Conservation (phyloP, 305 asterid species). For the Solanum hybrid region DNA sequence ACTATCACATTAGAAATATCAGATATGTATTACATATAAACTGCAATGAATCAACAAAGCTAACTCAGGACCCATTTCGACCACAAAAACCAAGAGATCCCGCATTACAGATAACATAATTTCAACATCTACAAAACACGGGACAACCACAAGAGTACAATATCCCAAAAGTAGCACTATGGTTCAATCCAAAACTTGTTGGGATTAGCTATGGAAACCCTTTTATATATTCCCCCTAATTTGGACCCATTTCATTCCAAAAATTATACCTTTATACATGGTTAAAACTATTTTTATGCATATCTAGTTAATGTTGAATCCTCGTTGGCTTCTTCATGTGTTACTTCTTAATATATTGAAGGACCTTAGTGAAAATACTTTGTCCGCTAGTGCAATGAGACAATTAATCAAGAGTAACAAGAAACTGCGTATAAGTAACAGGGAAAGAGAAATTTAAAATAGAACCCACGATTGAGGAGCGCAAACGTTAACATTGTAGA, state of each 20-base stretch:
- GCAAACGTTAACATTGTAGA: slow-evolving; percentile 55
- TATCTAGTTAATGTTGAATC: not conserved
- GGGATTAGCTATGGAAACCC: not conserved
- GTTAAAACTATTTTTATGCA: not conserved
- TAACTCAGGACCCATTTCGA: not conserved
- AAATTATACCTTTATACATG: not conserved
- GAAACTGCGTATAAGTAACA: not conserved
- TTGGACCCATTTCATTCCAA: not conserved
- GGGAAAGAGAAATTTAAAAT: not conserved
- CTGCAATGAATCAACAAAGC: not conserved
- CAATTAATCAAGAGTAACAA: not conserved
- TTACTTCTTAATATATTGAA: not conserved
- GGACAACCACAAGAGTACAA: not conserved
- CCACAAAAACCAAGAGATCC: not conserved
- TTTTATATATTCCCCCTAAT: not conserved
- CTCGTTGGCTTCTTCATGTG: not conserved
- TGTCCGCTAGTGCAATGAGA: not conserved
- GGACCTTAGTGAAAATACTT: not conserved
- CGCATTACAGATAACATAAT: not conserved
- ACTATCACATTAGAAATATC: too few species aligned
- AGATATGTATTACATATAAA: too few species aligned
- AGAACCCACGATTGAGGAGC: slow-evolving; percentile 71
- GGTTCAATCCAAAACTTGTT: not conserved
- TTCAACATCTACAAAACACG: not conserved
- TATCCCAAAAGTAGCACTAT: not conserved